phyloP scores from a whole-genome alignment of 176 grass and related monocot species.

The Pharus latifolius region DNA sequence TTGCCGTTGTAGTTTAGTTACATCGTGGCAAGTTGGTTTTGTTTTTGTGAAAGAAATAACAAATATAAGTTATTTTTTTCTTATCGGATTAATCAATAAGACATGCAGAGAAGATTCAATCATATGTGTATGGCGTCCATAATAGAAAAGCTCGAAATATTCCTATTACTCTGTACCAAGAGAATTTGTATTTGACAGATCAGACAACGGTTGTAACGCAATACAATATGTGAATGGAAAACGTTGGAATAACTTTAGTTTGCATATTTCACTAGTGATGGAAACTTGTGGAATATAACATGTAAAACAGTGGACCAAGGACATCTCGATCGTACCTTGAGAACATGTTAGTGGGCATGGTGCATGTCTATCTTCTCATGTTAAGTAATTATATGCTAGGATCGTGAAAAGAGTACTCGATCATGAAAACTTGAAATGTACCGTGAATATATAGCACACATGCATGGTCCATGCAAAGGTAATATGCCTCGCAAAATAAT shows the following conservation, averaged over 20 bases:
- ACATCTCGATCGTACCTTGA: constrained; percentile 8
- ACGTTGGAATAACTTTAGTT: constrained; percentile 12
- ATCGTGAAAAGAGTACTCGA: no score
- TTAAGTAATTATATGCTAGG: background rate
- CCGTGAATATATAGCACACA: background rate
- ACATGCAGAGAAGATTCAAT: no score
- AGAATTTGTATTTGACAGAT: background rate
- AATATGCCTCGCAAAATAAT: background rate
- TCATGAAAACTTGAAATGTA: background rate
- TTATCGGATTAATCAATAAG: no score
- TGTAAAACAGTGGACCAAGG: background rate
- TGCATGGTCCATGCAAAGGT: background rate
- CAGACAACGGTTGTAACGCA: background rate
- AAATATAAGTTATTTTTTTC: no score
- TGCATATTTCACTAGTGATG: background rate
- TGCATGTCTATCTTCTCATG: background rate
- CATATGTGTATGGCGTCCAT: no score
- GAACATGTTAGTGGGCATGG: background rate
- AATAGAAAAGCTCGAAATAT: no score
- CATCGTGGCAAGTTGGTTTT: no score
- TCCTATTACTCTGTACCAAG: no score
- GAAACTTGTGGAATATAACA: constrained; percentile 8
- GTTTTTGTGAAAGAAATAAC: no score
- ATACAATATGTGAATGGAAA: background rate
- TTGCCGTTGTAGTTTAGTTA: no score